Evolutionary conservation across 192 early-diverging fungal genomes (phyloP), one percentile per base, ranked within the genome.

Genomic region (Backusella circina): DNA sequence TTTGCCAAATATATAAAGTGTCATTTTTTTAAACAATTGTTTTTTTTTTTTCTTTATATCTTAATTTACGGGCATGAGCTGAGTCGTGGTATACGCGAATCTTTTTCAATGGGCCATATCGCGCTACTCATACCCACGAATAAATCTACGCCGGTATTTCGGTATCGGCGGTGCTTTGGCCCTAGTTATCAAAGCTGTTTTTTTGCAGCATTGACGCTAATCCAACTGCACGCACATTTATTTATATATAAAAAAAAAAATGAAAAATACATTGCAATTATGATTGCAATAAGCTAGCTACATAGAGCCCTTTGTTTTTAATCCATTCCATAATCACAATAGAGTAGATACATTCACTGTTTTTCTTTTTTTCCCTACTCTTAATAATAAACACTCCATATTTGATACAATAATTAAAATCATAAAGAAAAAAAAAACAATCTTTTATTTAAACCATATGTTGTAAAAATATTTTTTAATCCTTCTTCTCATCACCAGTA

Each of bases 401-500:
- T 57, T 61, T 51, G 26, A 26, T 61, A 61, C 54, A 61, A 23
- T 18, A n/a, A n/a, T 47, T n/a, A n/a, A 47, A 31, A 41, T 39
- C 26, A 41, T 70, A 70, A 23, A 70, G 21, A 70, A 70, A 70
- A 41, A 41, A 12, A 67, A 67, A 28, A n/a, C n/a, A n/a, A n/a
- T n/a, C n/a, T 67, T 35, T 67, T 67, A 30, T 36, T 41, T 26
- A 41, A 39, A 37, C n/a, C n/a, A 6, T 3, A 38, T 72, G 18
- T 75, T 38, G n/a, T 38, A 18, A 15, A 36, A 23, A n/a, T n/a
- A n/a, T n/a, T n/a, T n/a, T 47, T 28, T 18, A 37, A 30, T 68
- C 50, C 69, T 71, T 73, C 77, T 82, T 78, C 39, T 82, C 80
- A 72, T 82, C 80, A 78, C 80, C 76, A 41, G 80, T 74, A 39